Conservation (phyloP, 805 yeast species). For the Kluyveromyces nonfermentans region DNA sequence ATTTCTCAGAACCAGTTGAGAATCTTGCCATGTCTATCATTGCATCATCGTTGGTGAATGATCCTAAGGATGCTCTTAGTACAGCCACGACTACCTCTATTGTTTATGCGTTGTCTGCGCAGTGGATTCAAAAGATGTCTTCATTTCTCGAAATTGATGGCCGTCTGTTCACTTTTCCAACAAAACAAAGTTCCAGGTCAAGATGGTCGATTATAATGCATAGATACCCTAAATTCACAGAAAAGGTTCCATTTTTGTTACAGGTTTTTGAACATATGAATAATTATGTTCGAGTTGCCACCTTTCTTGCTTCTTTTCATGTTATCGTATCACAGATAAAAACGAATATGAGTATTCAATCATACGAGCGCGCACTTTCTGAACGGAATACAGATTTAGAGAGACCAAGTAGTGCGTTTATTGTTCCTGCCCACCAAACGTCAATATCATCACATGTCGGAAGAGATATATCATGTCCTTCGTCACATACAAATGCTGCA, state of each 20-base stretch:
- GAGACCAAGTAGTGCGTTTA: not conserved
- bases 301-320: constrained; percentile 24
- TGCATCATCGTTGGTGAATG: constrained; percentile 28
- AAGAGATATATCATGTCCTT: not conserved
- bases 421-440: not conserved
- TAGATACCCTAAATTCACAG: not conserved
- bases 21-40: constrained; percentile 22
- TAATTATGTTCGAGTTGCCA: constrained; percentile 11
- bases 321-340: constrained; percentile 19
- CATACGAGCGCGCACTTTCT: constrained; percentile 2
- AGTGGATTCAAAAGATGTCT: constrained; percentile 6
- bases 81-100: constrained; percentile 25
- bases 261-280: constrained; percentile 6
- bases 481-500: not conserved
- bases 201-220: constrained; percentile 2
- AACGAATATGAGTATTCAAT: constrained; percentile 10
- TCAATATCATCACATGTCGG: not conserved
- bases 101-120: constrained; percentile 17
- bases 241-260: not conserved
- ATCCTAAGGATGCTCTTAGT: constrained; percentile 21
- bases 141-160: constrained; percentile 2
- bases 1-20: constrained; percentile 19
- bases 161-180: not conserved
- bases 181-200: not conserved
- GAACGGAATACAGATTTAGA: not conserved